Base-by-base conservation (phyloP, 2,329 filamentous ascomycete genomes). In the Domatiomyces globalis region DNA sequence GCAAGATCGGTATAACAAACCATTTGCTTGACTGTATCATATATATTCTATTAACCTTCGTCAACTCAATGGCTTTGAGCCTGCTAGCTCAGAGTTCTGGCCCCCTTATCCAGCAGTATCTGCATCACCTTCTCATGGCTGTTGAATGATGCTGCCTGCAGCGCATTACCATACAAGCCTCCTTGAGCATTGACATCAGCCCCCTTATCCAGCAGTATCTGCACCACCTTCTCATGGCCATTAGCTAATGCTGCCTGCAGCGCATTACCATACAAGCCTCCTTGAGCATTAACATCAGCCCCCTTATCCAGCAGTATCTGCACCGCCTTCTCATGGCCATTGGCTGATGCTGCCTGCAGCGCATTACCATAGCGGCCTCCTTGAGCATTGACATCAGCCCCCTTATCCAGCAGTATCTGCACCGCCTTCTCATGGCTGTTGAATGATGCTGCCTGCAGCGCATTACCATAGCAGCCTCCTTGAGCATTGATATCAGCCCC, bases 181-280 rank as follows among this genome's bases (percentile, higher is more conserved):
- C n/a, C n/a, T n/a, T n/a, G n/a, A n/a, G n/a, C n/a, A n/a, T n/a
- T n/a, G n/a, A n/a, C n/a, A n/a, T n/a, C n/a, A n/a, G n/a, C n/a
- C n/a, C n/a, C n/a, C n/a, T n/a, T n/a, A n/a, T 25, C 22, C 22
- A 25, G 6, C 36, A 54, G 52, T 17, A 54, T 48, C 36, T 45
- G 52, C n/a, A 54, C 49, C 18, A 49, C 27, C 27, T 49, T 46
- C 27, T 48, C 50, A 43, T 54, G 33, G 12, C 51, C 27, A 6
- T 20, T 17, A 4, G 18, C 5, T 22, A 42, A 51, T 45, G 51
- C 51, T 20, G 43, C 48, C 43, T 51, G 17, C 15, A 53, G 48
- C 27, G 49, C 45, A 42, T 29, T 51, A 33, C 49, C 45, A 29
- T 17, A 48, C 19, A n/a, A n/a, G n/a, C 29, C 49, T 22, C 43